Evolutionary conservation across 2,329 filamentous ascomycete genomes (phyloP), one percentile per base, ranked within the genome.

Genomic region (Arthrinium phaeospermum): DNA sequence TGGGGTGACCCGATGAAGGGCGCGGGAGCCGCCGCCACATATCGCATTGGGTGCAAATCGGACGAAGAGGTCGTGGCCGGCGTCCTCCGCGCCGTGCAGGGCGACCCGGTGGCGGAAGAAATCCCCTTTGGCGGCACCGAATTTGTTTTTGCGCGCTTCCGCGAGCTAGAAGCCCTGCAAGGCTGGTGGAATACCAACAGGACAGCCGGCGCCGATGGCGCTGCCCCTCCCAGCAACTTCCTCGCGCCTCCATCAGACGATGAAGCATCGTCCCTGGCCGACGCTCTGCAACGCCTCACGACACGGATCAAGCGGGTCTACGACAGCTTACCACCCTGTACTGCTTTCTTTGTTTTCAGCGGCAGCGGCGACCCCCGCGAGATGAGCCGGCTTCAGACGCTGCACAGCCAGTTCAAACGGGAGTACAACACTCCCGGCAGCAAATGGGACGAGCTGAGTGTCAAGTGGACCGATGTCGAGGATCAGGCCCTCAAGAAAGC

Each of bases 1-100:
- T 98, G 96, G 93, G 96, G 95, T 69, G 92, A 95, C 73, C 93
- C 94, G 19, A 84, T 85, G 70, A 88, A 88, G 77, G 89, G 89
- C 22, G 85, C 86, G 6, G 89, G 89, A 68, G 85, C 83, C 64
- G 88, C 88, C 61, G 89, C 90, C 4, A 89, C 86, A 4, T 83
- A 88, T 74, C 83, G 86, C 47, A 86, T 92, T 57, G 86, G 87
- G 22, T 92, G 90, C 80, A 83, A 81, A 57, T 87, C 85, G 61
- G 90, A 92, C 79, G 88, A 90, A 49, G 89, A 92, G 19, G 88
- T 91, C 14, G 82, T 86, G 51, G 80, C 83, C 7, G 86, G 85
- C 71, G 80, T 91, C 27, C 83, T 91, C 72, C 88, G 90, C 69
- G 90, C 90, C 30, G 85, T 91, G 14, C 82, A 85, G 34, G 90